phyloP scores from a whole-genome alignment of 768 basidiomycete genomes.

The Saitozyma podzolica region DNA sequence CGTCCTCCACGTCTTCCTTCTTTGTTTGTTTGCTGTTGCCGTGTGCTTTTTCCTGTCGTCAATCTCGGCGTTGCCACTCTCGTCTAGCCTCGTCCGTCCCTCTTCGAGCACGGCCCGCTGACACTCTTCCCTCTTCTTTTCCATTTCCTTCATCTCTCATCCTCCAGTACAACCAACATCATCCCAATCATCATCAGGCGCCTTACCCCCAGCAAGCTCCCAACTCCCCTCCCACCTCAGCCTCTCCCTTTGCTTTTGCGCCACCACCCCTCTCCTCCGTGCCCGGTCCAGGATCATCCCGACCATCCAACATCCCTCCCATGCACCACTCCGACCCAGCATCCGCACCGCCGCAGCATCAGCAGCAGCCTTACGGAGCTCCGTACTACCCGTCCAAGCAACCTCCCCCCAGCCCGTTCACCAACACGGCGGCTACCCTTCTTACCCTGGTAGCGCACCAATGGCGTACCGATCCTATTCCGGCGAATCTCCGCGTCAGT shows the following conservation, averaged over 20 bases:
- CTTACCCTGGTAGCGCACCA: slow-evolving; percentile 22
- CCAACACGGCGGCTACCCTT: slow-evolving; percentile 27
- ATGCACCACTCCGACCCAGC: slow-evolving; percentile 29
- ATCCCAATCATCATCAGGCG: slow-evolving; percentile 8
- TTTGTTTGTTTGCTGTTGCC: no score
- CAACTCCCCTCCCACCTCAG: slow-evolving; percentile 29
- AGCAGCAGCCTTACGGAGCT: not conserved
- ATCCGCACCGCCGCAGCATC: slow-evolving; percentile 14
- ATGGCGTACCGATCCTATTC: slow-evolving; percentile 41
- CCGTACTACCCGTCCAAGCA: slow-evolving; percentile 21
- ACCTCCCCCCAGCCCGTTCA: slow-evolving; percentile 8
- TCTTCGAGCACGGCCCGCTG: no score
- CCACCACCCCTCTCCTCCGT: slow-evolving; percentile 39
- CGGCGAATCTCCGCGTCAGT: slow-evolving; percentile 20
- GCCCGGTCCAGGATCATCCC: slow-evolving; percentile 20
- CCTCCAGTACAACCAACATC: slow-evolving; percentile 1
- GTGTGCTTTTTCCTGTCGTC: no score
- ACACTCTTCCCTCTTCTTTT: no score
- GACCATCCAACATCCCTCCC: slow-evolving; percentile 12
- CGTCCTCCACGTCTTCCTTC: no score
- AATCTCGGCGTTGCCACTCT: no score
- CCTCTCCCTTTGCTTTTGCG: slow-evolving; percentile 47
- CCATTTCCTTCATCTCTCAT: no score
- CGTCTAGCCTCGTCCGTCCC: no score
- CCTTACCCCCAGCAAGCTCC: slow-evolving; percentile 7